These are phyloP conservation scores for Psophocarpus tetragonolobus DNA, from an alignment of 306 rosid species.

Conservation along the genomic window DNA sequence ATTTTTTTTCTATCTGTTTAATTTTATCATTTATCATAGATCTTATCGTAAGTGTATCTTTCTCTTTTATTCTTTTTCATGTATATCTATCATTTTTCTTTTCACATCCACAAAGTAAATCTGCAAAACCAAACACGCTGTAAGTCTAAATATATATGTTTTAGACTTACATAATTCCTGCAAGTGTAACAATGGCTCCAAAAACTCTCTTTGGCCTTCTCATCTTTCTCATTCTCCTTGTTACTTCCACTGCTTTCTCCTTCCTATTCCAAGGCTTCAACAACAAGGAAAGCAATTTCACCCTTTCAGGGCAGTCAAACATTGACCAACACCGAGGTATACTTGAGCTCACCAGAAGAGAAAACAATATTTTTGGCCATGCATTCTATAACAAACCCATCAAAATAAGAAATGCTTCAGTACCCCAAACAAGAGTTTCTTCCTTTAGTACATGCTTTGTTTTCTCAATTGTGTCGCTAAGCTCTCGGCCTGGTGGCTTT, in stretches of 20 bases:
- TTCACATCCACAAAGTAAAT: too few relatives aligned
- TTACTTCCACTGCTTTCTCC: not conserved
- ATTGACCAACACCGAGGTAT: not conserved
- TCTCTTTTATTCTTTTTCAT: too few relatives aligned
- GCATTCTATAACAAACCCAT: constrained; percentile 6
- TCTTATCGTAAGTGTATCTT: too few relatives aligned
- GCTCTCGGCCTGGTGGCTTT: constrained; percentile 19
- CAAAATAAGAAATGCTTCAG: not conserved
- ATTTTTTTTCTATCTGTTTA: too few relatives aligned
- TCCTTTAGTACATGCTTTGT: constrained; percentile 18
- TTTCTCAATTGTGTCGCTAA: constrained; percentile 22
- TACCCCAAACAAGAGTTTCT: not conserved
- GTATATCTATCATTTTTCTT: too few relatives aligned
- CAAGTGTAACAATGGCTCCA: not conserved
- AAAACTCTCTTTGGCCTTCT: not conserved
- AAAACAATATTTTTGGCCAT: constrained; percentile 1
- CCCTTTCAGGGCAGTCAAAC: not conserved
- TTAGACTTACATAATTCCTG: not conserved
- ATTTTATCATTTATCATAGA: too few relatives aligned
- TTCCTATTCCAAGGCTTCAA: constrained; percentile 14
- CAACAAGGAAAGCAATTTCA: not conserved
- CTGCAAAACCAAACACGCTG: too few relatives aligned
- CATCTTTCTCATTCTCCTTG: not conserved
- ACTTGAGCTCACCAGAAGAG: not conserved
- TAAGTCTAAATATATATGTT: too few relatives aligned